Base-by-base conservation (phyloP, 495 filamentous ascomycete genomes). In the Penicillium diatomitis region DNA sequence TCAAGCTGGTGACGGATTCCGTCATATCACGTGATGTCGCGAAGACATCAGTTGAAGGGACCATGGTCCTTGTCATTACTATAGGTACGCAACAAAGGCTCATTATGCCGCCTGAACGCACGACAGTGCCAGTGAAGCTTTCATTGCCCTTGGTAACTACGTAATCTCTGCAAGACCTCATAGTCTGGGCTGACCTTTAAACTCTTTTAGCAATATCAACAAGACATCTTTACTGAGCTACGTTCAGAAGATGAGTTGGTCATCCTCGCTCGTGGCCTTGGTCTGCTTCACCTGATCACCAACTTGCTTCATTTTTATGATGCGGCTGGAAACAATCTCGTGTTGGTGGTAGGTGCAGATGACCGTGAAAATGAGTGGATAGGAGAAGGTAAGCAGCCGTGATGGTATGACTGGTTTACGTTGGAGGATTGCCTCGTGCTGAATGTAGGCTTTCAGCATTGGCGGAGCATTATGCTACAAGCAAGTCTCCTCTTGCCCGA, bases 271-370 rank as follows among this genome's bases (percentile, higher is more conserved):
- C 86, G 90, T 46, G 92, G 92, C 56, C 82, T 97, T 11, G 92
- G 92, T 46, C 82, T 97, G 11, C 78, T 96, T 46, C 88, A 88
- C 42, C 72, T 97, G 11, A 79, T 96, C 50, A 94, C 89, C 10
- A 97, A 96, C 62, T 79, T 98, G 6, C 80, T 98, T 33, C 94
- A 98, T 64, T 88, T 90, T 20, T 95, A 95, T 68, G 92, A 98
- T 75, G 91, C 88, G 3, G 88, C 89, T 5, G 92, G 94, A 4
- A 90, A 90, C 66, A 96, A 96, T 63, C 65, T 98, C 39, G 81
- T 97, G 31, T 69, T 98, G 49, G 64, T 98, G 38, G 80, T 97
- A 34, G 88, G 88, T n/a, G 90, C 94, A 30, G 85, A 91, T 50
- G 88, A 96, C 31, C 79, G 88, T 47, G 92, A 98, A 61, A 96